Percentiles rank a stretch among this genome's conserved stretches.
Conservation (phyloP, 2,329 filamentous ascomycete genomes). For the Ilyonectria destructans region DNA sequence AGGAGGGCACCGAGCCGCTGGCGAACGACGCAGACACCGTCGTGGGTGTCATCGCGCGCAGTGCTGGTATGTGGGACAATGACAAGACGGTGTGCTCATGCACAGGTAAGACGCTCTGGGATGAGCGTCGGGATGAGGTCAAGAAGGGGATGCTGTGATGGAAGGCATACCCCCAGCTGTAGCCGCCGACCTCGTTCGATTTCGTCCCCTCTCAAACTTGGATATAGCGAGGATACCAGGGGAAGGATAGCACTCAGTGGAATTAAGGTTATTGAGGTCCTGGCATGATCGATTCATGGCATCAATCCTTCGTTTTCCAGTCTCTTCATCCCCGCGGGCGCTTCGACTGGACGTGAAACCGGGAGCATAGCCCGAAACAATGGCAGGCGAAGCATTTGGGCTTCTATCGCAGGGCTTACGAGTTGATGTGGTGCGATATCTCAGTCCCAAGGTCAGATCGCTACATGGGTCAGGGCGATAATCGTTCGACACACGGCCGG, state of each 20-base stretch:
- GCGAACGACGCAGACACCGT: conserved; percentile 88
- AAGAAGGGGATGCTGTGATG: conserved; percentile 89
- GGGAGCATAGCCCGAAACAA: conserved; percentile 19
- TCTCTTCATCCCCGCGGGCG: conserved; percentile 26
- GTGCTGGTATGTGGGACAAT: conserved; percentile 98
- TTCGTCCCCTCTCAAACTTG: conserved; percentile 17
- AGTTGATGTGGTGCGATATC: conserved; percentile 46
- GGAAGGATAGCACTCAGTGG: conserved; percentile 28
- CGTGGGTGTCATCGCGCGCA: conserved; percentile 94
- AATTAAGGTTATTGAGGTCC: conserved; percentile 31
- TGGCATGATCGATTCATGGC: conserved; percentile 37
- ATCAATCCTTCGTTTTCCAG: conserved; percentile 25
- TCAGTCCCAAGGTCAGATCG: conserved; percentile 35
- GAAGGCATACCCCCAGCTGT: conserved; percentile 12
- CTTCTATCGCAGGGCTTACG: conserved; percentile 29
- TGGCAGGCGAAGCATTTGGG: conserved; percentile 37
- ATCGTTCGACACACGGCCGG: conserved; percentile 44
- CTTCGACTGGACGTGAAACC: conserved; percentile 40
- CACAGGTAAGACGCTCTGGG: conserved; percentile 98
- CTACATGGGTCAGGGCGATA: conserved; percentile 37
- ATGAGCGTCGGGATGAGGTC: conserved; percentile 93
- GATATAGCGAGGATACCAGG: conserved; percentile 28
- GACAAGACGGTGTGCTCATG: conserved; percentile 99
- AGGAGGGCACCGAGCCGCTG: conserved; percentile 68
- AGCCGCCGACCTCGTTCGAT: conserved; percentile 30